Percentiles rank a stretch among this genome's conserved stretches.
phyloP scores from a whole-genome alignment of 371 early-diverging fungal genomes.

The Smittium mucronatum region DNA sequence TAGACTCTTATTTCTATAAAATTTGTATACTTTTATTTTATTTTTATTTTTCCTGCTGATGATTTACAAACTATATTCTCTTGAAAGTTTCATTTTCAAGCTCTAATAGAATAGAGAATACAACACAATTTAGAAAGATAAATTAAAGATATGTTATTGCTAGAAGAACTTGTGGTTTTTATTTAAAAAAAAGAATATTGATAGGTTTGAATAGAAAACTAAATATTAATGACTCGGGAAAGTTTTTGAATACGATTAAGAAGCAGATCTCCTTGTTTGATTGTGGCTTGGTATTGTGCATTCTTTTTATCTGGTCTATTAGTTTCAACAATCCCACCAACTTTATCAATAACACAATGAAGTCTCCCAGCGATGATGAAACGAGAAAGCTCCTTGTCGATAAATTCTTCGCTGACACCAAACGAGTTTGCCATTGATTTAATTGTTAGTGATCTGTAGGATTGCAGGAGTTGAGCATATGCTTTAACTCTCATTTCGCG shows the following conservation, averaged over 20 bases:
- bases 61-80: too few species aligned
- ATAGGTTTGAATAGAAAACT: slow-evolving; percentile 8
- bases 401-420: slow-evolving; percentile 89
- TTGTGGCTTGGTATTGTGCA: slow-evolving; percentile 85
- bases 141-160: too few species aligned
- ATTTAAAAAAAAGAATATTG: slow-evolving; percentile 5
- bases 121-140: too few species aligned
- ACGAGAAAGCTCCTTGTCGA: slow-evolving; percentile 89
- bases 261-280: slow-evolving; percentile 93
- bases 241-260: slow-evolving; percentile 93
- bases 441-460: slow-evolving; percentile 90
- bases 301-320: slow-evolving; percentile 94
- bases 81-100: too few species aligned
- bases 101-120: too few species aligned
- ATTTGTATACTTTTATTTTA: too few species aligned
- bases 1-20: too few species aligned
- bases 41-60: too few species aligned
- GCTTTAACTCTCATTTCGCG: slow-evolving; percentile 97
- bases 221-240: slow-evolving; percentile 67
- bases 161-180: too few species aligned
- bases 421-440: slow-evolving; percentile 94
- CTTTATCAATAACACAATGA: slow-evolving; percentile 98
- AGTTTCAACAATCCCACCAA: slow-evolving; percentile 92
- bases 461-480: slow-evolving; percentile 95
- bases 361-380: slow-evolving; percentile 95